Evolutionary conservation across 164 flowering plant species (phyloP).

Genomic region (Nelumbo lutea): DNA sequence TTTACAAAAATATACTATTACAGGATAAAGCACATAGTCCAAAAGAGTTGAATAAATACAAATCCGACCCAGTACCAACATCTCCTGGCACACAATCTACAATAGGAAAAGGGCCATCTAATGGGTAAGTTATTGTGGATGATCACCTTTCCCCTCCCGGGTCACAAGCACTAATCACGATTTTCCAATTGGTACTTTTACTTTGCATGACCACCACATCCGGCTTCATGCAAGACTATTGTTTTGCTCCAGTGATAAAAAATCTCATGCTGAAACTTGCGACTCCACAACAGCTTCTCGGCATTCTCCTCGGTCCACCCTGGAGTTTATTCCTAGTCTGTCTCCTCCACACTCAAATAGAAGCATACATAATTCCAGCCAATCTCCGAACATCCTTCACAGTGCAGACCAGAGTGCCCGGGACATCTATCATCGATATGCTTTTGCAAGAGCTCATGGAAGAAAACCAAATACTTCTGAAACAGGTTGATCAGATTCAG

Average conservation of each 20-base stretch:
- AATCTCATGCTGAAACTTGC: constrained; percentile 34
- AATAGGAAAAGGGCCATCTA: constrained; percentile 11
- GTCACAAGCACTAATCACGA: background rate
- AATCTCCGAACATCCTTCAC: constrained; percentile 13
- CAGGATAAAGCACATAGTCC: constrained; percentile 23
- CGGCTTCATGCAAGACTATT: constrained; percentile 30
- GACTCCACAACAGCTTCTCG: constrained; percentile 25
- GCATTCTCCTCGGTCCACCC: constrained; percentile 44
- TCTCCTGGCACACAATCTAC: constrained; percentile 9
- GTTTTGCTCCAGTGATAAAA: constrained; percentile 45
- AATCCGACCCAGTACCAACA: constrained; percentile 13
- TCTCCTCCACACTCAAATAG: constrained; percentile 27
- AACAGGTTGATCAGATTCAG: background rate
- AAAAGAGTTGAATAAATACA: constrained; percentile 15
- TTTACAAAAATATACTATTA: background rate
- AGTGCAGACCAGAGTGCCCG: constrained; percentile 7
- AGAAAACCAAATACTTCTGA: constrained; percentile 2
- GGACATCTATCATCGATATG: background rate
- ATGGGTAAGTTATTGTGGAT: constrained; percentile 12
- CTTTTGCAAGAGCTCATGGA: constrained; percentile 3
- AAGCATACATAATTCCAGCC: constrained; percentile 9
- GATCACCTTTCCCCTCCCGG: background rate
- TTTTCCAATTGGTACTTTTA: background rate
- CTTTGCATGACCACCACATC: constrained; percentile 15
- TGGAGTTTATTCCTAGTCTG: constrained; percentile 35